Evolutionary conservation across 1,284 basidiomycete species (phyloP), one percentile per base, ranked within the genome.

Genomic region (Apiotrichum akiyoshidainum): DNA sequence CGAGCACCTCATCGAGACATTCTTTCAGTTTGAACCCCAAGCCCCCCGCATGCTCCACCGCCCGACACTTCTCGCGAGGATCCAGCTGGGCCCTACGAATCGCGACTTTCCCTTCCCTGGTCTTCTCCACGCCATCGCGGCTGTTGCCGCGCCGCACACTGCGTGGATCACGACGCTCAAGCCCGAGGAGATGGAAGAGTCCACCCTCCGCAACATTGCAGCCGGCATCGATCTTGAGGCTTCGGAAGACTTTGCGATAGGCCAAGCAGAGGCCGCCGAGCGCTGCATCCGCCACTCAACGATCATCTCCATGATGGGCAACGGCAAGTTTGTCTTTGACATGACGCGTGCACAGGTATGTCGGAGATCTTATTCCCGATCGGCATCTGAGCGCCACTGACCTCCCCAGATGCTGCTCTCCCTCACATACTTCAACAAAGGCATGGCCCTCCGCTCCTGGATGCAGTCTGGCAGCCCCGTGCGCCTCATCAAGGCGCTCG

Each of bases 91-190:
- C 1, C 80, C 80, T 0, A 70, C 71, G 2, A 70, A 76, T 42
- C 46, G 60, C 5, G 65, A 72, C 13, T 81, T 81, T 66, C 80
- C 80, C 10, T 75, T 78, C 56, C 61, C 74, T 0, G 69, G 74
- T 1, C 65, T 81, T 0, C 68, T 81, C 3, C 80, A 81, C 60
- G 75, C 76, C 39, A 79, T 81, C 35, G 77, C 77, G 55, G 78
- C 80, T 5, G 63, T 71, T 12, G 77, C 78, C 0, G 67, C 78
- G 0, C 66, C 69, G 13, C 71, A 78, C 57, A 77, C 76, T 1
- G 76, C 77, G 9, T 74, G 71, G 68, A 70, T 69, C 44, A 68
- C 61, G 21, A 58, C 60, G 5, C 41, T 73, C 12, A 59, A 65
- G 9, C 70, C 71, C 0, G 65, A 71, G 22, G 52, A 65, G 19